These are phyloP conservation scores for Cladosporium colombiae DNA, from an alignment of 2,329 filamentous ascomycete genomes.

Conservation along the genomic window DNA sequence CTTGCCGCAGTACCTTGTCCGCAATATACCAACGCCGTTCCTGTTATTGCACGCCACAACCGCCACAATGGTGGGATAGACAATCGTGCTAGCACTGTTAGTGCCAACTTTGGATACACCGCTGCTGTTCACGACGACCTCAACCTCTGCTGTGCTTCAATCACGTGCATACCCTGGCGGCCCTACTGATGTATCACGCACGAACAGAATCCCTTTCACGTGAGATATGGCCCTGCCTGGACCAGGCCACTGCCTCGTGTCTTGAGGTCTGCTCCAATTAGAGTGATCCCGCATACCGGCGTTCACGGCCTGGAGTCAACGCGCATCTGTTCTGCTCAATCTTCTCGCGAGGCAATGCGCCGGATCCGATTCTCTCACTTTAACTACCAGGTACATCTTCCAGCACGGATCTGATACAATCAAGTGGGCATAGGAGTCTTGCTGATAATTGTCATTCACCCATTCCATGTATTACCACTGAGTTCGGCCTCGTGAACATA, in stretches of 20 bases:
- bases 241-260: not conserved
- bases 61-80: not conserved
- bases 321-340: not conserved
- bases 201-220: not conserved
- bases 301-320: not conserved
- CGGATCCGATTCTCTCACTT: not conserved
- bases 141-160: not conserved
- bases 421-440: too few species aligned
- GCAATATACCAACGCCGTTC: not conserved
- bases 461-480: not conserved
- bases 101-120: not conserved
- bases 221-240: not conserved
- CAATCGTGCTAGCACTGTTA: not conserved
- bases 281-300: not conserved
- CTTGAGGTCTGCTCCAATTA: not conserved
- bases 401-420: not conserved
- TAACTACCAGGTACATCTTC: not conserved
- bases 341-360: too few species aligned
- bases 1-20: not conserved
- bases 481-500: not conserved
- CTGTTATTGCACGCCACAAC: not conserved
- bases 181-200: not conserved
- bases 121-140: not conserved
- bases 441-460: too few species aligned
- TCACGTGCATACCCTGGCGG: too few species aligned